Base-by-base conservation (phyloP, 352 stramenopile genomes). In the Discostella stelligera region DNA sequence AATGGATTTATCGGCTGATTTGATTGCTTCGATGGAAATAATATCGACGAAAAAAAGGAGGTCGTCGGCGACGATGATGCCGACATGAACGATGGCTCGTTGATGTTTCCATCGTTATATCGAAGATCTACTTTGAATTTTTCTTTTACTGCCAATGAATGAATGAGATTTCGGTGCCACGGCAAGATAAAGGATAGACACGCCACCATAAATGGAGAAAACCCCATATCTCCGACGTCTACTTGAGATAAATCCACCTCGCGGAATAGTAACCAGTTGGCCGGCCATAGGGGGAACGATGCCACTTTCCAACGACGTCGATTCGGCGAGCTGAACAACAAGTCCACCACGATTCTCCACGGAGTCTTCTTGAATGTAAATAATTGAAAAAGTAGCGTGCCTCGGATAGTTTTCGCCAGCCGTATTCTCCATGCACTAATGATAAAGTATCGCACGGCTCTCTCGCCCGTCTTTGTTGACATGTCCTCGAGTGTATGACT, bases 331-430 rank as follows among this genome's bases (percentile, higher is more conserved):
- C 16, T 23, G 7, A 14, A 39, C 0, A 48, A 23, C 60, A 67
- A 46, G 39, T 62, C 52, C 41, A 50, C 23, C 20, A 58, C 18
- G 13, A 66, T 46, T 25, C 67, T 67, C 37, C 56, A 55, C 48
- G 67, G 46, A 27, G 76, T 71, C 14, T 41, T 60, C 25, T 77
- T 30, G 11, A 83, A 76, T 7, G 67, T 80, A 1, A 80, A 14
- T 13, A 82, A 46, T 60, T 79, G 63, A 75, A 82, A 86, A 41
- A 74, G 11, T 8, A 53, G 13, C 18, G 62, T 82, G 1, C 21
- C 59, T 50, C 86, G 71, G 46, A 90, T 75, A 23, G 68, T 70
- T 54, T 39, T 53, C 11, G 74, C 86, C 48, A 92, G 46, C 30
- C 58, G 58, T 2, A 85, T 46, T 68, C 82, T 65, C 75, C 77